phyloP scores from a whole-genome alignment of 306 rosid species.

The Lathyrus oleraceus region DNA sequence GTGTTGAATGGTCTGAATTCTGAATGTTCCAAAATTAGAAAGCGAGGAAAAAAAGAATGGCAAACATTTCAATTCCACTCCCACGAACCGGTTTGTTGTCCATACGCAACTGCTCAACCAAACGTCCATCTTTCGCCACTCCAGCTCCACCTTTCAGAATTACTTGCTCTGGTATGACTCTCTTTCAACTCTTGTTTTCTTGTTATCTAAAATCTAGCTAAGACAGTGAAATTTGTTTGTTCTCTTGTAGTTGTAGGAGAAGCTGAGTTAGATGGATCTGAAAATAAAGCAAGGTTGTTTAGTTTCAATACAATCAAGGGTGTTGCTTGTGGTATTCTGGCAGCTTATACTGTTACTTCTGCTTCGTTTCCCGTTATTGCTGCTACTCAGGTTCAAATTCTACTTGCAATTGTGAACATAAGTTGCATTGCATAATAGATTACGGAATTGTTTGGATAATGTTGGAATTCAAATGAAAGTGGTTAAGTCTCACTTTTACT shows the following conservation, averaged over 20 bases:
- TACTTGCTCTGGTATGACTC: conserved; percentile 55
- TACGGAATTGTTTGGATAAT: neutral
- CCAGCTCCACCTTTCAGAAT: conserved; percentile 35
- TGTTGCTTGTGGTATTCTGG: conserved; percentile 81
- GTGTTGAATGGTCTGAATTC: conserved; percentile 17
- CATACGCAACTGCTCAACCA: conserved; percentile 41
- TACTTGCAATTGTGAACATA: neutral
- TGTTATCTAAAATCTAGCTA: no score
- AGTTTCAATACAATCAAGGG: conserved; percentile 48
- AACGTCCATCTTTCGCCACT: conserved; percentile 34
- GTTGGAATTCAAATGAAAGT: no score
- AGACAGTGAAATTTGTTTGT: neutral
- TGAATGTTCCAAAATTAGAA: conserved; percentile 19
- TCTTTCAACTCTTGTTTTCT: neutral
- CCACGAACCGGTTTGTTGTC: conserved; percentile 48
- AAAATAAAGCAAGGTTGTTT: conserved; percentile 38
- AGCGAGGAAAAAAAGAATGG: conserved; percentile 48
- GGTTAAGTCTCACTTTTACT: no score
- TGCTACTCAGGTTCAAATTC: conserved; percentile 63
- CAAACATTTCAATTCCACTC: conserved; percentile 54
- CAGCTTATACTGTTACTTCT: conserved; percentile 64
- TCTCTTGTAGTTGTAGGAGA: conserved; percentile 35
- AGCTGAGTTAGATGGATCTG: conserved; percentile 48
- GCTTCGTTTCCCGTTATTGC: conserved; percentile 81
- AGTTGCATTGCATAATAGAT: neutral